phyloP scores from a whole-genome alignment of 805 yeast genomes.

The Candida jianshihensis region DNA sequence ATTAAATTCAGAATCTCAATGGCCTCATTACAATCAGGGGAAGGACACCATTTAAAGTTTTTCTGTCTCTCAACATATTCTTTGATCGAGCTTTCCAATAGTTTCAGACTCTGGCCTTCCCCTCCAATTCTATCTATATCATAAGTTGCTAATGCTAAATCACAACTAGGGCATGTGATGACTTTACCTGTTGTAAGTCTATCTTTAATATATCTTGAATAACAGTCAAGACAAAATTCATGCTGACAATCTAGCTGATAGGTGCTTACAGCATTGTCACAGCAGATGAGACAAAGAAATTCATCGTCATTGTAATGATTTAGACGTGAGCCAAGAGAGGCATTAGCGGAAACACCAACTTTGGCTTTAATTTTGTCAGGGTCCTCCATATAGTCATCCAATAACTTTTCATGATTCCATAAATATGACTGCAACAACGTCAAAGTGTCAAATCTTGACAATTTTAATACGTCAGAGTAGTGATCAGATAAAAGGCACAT shows the following conservation, averaged over 20 bases:
- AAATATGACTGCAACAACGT: slow-evolving; percentile 40
- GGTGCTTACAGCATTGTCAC: slow-evolving; percentile 41
- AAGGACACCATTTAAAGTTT: slow-evolving; percentile 72
- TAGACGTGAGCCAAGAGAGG: neutral
- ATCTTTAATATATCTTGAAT: slow-evolving; percentile 47
- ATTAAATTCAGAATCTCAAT: slow-evolving; percentile 29
- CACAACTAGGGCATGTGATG: slow-evolving; percentile 62
- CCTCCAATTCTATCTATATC: slow-evolving; percentile 39
- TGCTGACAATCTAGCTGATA: slow-evolving; percentile 66
- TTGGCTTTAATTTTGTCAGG: slow-evolving; percentile 27
- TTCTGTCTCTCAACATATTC: slow-evolving; percentile 45
- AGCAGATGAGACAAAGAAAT: slow-evolving; percentile 64
- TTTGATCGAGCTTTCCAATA: slow-evolving; percentile 33
- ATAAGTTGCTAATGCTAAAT: slow-evolving; percentile 28
- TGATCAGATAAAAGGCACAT: slow-evolving; percentile 24
- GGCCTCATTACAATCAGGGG: slow-evolving; percentile 65
- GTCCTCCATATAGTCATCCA: slow-evolving; percentile 48
- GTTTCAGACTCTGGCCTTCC: slow-evolving; percentile 21
- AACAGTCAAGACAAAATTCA: slow-evolving; percentile 64
- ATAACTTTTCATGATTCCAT: slow-evolving; percentile 53
- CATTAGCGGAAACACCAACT: slow-evolving; percentile 25
- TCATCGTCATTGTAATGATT: slow-evolving; percentile 13
- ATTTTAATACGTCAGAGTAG: slow-evolving; percentile 30
- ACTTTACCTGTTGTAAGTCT: slow-evolving; percentile 35
- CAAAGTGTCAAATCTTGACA: slow-evolving; percentile 33